A percentile compares a stretch with the other conserved stretches of the same genome.
Conservation (phyloP, 129 eudicot species). For the Kitagawia praeruptora region DNA sequence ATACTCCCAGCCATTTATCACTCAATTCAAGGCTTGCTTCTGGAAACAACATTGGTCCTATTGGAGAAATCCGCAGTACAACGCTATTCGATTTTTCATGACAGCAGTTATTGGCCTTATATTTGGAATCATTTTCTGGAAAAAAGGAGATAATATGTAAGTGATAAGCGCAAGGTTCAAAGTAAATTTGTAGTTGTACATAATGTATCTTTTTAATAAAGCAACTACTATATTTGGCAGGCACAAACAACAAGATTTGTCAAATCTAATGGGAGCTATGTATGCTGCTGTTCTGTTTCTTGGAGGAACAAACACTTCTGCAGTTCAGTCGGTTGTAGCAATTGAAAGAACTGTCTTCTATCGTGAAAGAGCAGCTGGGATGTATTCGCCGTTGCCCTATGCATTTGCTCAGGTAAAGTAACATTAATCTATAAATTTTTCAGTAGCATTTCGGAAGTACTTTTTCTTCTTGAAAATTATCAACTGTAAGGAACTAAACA, state of each 20-base stretch:
- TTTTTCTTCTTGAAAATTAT: background rate
- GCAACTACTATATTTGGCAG: slow-evolving; percentile 17
- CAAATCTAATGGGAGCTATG: slow-evolving; percentile 43
- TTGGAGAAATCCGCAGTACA: slow-evolving; percentile 55
- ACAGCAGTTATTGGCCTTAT: slow-evolving; percentile 31
- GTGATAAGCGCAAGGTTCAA: background rate
- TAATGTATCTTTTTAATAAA: background rate
- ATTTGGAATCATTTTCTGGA: slow-evolving; percentile 50
- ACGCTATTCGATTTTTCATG: slow-evolving; percentile 35
- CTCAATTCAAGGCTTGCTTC: slow-evolving; percentile 45
- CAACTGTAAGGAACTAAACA: background rate
- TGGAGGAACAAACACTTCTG: slow-evolving; percentile 46
- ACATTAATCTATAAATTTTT: background rate
- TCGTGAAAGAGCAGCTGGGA: slow-evolving; percentile 57
- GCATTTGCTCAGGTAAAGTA: slow-evolving; percentile 47
- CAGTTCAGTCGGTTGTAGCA: slow-evolving; percentile 40
- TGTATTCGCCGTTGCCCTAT: slow-evolving; percentile 55
- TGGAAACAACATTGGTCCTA: slow-evolving; percentile 53
- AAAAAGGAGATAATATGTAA: slow-evolving; percentile 49
- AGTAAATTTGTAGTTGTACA: background rate
- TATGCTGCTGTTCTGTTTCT: slow-evolving; percentile 54
- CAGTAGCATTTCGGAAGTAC: background rate
- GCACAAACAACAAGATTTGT: slow-evolving; percentile 41
- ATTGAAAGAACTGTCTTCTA: slow-evolving; percentile 47
- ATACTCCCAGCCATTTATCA: slow-evolving; percentile 36